Evolutionary conservation across 306 rosid species (phyloP).

Genomic region (Gleditsia sinensis): DNA sequence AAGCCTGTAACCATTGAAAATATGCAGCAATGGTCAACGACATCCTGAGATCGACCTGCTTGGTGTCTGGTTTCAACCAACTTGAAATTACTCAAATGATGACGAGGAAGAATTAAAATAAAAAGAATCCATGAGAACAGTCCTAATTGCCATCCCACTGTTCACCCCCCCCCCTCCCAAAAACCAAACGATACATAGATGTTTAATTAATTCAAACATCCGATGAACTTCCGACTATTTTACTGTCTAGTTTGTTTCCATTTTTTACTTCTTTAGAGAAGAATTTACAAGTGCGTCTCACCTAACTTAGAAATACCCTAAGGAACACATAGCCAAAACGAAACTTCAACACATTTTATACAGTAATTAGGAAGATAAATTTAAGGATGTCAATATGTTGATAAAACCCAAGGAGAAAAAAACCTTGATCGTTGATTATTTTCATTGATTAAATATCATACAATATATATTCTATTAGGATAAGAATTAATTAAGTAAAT

Average conservation of each 20-base stretch:
- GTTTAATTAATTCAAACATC: neutral
- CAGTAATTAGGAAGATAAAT: no score
- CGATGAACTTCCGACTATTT: neutral
- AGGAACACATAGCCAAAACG: neutral
- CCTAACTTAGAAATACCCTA: neutral
- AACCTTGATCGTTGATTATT: no score
- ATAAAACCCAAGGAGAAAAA: no score
- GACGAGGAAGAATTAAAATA: neutral
- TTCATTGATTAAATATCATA: no score
- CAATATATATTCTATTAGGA: no score
- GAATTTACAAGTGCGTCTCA: neutral
- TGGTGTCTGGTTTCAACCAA: constrained; percentile 4
- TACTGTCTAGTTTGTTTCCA: neutral
- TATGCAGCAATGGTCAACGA: constrained; percentile 12
- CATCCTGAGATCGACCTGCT: constrained; percentile 26
- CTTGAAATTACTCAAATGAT: neutral
- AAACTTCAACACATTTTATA: no score
- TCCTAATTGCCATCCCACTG: neutral
- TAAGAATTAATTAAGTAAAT: neutral
- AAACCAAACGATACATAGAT: neutral
- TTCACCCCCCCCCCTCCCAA: neutral
- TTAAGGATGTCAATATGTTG: no score
- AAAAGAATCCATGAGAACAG: neutral
- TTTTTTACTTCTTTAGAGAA: neutral
- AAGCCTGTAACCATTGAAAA: neutral